Conservation (phyloP, 1,284 basidiomycete genomes). For the Ceratobasidium sp. region DNA sequence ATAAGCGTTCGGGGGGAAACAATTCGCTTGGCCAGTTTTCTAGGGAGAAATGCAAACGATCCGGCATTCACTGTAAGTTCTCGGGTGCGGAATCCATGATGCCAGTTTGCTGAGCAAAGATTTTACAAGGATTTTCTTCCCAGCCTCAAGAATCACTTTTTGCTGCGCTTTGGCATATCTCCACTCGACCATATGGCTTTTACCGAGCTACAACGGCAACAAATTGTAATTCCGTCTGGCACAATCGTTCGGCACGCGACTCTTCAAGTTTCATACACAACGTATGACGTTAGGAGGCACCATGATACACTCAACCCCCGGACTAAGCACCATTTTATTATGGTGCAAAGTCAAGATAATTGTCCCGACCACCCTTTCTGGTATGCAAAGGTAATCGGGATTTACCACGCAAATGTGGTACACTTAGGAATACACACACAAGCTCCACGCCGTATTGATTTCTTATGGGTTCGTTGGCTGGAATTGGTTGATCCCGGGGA, state of each 20-base stretch:
- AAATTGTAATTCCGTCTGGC: slow-evolving; percentile 42
- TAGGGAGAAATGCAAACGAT: neutral
- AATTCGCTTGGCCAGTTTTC: neutral
- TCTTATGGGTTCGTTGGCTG: slow-evolving; percentile 56
- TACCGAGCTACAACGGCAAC: neutral
- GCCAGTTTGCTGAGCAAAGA: neutral
- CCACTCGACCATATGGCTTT: neutral
- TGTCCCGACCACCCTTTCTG: slow-evolving; percentile 53
- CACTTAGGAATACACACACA: neutral
- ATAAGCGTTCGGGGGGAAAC: neutral
- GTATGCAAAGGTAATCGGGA: slow-evolving; percentile 58
- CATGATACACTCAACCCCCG: slow-evolving; percentile 59
- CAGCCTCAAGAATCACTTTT: neutral
- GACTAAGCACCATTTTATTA: slow-evolving; percentile 54
- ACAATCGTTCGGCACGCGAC: neutral
- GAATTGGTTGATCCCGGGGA: neutral
- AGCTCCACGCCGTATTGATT: slow-evolving; percentile 47
- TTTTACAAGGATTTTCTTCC: neutral
- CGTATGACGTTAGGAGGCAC: slow-evolving; percentile 55
- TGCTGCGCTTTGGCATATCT: neutral
- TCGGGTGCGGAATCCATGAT: neutral
- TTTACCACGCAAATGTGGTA: slow-evolving; percentile 55
- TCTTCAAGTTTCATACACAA: slow-evolving; percentile 52
- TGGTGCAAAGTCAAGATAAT: slow-evolving; percentile 54
- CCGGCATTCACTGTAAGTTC: neutral